Base-by-base conservation (phyloP, 2,329 filamentous ascomycete genomes). In the Pseudogymnoascus sp. region DNA sequence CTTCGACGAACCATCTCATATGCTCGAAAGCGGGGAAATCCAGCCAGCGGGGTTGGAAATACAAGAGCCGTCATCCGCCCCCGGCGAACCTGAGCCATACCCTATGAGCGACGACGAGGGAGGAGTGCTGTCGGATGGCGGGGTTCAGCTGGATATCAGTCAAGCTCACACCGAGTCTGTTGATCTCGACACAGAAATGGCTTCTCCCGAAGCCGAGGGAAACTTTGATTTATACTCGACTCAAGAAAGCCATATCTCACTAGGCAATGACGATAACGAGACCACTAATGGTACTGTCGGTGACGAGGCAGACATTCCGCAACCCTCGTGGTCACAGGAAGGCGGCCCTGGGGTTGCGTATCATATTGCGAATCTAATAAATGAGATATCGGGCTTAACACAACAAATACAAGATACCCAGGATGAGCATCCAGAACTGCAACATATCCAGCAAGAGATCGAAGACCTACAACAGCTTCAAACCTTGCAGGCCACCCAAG, bases 331-430 rank as follows among this genome's bases (percentile, higher is more conserved):
- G 49, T 4, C 45, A 52, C 49, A 55, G 49, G 49, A 55, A 55
- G 29, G 19, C 16, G 49, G 29, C 4, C 26, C 10, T 52, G 45
- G n/a, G 12, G 29, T 55, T n/a, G 49, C 49, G 33, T 33, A 55
- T 55, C 49, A 55, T 16, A 55, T 64, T 31, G 43, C 64, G 16
- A 68, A 65, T 61, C 60, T 72, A 16, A 68, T 68, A 39, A 58
- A 66, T 52, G 64, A 69, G 12, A 69, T 72, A 67, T 70, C 68
- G 5, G 67, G 66, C 14, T 66, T 72, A 14, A 68, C 69, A 35
- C 68, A 68, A 55, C 70, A 72, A 63, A 61, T 71, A 41, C 70
- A 72, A 35, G 65, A 72, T 41, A 61, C 71, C 29, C 71, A 72
- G 29, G 6, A 33, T 29, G 49, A 55, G 49, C 29, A 55, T 55